Conservation (phyloP, 441 rosid genomes). For the Erysimum cheiri region DNA sequence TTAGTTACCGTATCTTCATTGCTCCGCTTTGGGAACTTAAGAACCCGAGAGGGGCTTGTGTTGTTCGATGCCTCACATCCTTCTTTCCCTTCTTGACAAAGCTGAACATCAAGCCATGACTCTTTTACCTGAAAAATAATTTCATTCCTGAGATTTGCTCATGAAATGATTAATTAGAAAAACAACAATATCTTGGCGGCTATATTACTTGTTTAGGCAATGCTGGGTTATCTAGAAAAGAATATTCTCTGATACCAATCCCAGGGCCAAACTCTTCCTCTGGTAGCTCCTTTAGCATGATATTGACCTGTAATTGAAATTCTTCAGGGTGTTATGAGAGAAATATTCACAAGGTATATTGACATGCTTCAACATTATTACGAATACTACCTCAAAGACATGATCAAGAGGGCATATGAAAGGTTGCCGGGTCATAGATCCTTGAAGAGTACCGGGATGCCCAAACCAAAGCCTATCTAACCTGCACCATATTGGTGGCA, state of each 20-base stretch:
- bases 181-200: not conserved
- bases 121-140: constrained; percentile 73
- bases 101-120: constrained; percentile 91
- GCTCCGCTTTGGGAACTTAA: constrained; percentile 83
- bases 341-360: constrained; percentile 24
- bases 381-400: constrained; percentile 82
- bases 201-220: constrained; percentile 74
- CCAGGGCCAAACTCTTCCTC: constrained; percentile 92
- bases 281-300: constrained; percentile 69
- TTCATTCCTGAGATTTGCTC: constrained; percentile 10
- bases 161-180: constrained; percentile 12
- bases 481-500: constrained; percentile 99
- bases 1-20: constrained; percentile 77
- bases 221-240: constrained; percentile 78
- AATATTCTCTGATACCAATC: constrained; percentile 83
- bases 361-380: constrained; percentile 33
- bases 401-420: constrained; percentile 98
- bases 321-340: constrained; percentile 31
- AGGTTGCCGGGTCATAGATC: constrained; percentile 94
- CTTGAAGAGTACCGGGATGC: constrained; percentile 85
- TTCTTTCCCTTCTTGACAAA: constrained; percentile 75
- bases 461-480: constrained; percentile 98
- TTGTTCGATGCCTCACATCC: constrained; percentile 63
- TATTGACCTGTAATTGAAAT: constrained; percentile 68
- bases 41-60: constrained; percentile 54